Percentiles rank a stretch among this genome's conserved stretches.
Evolutionary conservation across 225 moss, liverwort and hornwort species (phyloP).

Genomic region (Lunularia cruciata): DNA sequence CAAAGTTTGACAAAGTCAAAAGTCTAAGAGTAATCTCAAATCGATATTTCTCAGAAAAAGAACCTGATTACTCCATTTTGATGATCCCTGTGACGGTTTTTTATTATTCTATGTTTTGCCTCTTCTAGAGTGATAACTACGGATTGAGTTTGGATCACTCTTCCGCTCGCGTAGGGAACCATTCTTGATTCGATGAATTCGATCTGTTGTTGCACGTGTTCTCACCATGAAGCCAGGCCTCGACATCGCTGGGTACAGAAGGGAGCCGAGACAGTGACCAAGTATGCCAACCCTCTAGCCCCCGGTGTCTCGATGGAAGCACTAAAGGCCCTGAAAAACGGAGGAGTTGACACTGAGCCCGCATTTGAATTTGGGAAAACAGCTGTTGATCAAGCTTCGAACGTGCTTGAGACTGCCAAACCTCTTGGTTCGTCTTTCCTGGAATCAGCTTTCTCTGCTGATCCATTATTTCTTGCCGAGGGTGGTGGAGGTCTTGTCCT

Average conservation of each 20-base stretch:
- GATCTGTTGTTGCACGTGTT: constrained; percentile 61
- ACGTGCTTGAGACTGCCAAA: constrained; percentile 62
- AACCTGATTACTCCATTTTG: no score
- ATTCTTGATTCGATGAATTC: no score
- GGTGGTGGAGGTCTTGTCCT: constrained; percentile 68
- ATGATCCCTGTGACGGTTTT: no score
- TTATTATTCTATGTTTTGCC: no score
- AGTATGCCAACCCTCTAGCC: constrained; percentile 62
- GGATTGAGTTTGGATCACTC: no score
- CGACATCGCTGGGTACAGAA: constrained; percentile 58
- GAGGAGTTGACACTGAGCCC: constrained; percentile 63
- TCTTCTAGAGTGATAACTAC: no score
- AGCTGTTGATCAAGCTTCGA: constrained; percentile 63
- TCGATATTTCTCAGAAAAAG: no score
- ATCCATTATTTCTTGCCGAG: constrained; percentile 64
- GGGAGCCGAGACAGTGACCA: constrained; percentile 54
- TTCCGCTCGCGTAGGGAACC: no score
- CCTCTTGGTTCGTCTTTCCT: constrained; percentile 58
- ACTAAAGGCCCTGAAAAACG: constrained; percentile 66
- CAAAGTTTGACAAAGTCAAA: no score
- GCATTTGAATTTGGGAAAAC: constrained; percentile 72
- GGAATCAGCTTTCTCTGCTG: constrained; percentile 53
- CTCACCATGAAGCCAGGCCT: constrained; percentile 71
- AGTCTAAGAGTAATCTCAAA: no score
- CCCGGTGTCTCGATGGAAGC: constrained; percentile 65